A percentile compares a stretch with the other conserved stretches of the same genome.
phyloP scores from a whole-genome alignment of 106 monocot genomes.

The Narthecium ossifragum region DNA sequence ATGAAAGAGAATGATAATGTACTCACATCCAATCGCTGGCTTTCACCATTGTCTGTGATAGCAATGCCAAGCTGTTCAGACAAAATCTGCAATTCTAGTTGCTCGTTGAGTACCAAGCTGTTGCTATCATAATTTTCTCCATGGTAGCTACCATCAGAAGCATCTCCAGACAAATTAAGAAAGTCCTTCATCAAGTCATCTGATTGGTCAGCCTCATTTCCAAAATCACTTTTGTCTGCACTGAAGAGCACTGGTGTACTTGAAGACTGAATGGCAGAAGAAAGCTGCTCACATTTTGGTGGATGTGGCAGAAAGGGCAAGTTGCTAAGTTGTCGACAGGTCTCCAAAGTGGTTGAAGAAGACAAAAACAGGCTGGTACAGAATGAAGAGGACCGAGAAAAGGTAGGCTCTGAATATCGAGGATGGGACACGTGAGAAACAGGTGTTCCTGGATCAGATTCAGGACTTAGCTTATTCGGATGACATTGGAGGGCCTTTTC shows the following conservation, averaged over 20 bases:
- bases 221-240: constrained; percentile 15
- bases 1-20: constrained; percentile 1
- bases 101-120: constrained; percentile 40
- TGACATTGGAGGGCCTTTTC: constrained; percentile 3
- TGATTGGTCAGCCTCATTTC: constrained; percentile 21
- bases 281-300: constrained; percentile 46
- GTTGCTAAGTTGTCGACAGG: constrained; percentile 25
- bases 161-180: constrained; percentile 56
- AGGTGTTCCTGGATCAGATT: constrained; percentile 20
- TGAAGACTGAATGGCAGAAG: constrained; percentile 25
- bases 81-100: constrained; percentile 78
- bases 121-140: constrained; percentile 27
- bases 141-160: constrained; percentile 46
- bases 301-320: constrained; percentile 70
- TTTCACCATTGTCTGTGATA: constrained; percentile 75
- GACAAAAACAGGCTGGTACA: constrained; percentile 68
- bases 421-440: constrained; percentile 26
- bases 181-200: constrained; percentile 48
- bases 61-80: constrained; percentile 94
- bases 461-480: constrained; percentile 13
- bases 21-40: constrained; percentile 73
- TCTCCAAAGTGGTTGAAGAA: constrained; percentile 35
- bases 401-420: constrained; percentile 30
- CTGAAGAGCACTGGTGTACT: constrained; percentile 22
- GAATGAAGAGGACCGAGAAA: constrained; percentile 64